Conservation (phyloP, 176 grass and related monocot species). For the Phoenix dactylifera region DNA sequence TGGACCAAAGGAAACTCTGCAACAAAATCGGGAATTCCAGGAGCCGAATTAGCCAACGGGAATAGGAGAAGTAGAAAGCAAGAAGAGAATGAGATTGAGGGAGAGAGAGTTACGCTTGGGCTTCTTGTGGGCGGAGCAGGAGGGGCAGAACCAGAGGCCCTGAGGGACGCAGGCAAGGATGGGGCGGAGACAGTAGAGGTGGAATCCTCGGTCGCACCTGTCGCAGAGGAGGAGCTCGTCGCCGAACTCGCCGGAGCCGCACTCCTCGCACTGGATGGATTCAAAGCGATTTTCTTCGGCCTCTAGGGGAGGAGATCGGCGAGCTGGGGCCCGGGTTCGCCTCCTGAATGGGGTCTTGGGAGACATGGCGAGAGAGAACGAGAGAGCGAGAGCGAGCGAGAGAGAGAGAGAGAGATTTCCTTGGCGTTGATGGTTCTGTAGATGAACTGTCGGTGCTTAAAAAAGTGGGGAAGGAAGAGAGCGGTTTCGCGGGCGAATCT, state of each 20-base stretch:
- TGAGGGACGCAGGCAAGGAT: slow-evolving; percentile 45
- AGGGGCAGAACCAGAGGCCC: slow-evolving; percentile 64
- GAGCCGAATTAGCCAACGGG: not conserved
- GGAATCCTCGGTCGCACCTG: slow-evolving; percentile 57
- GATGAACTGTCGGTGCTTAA: too few relatives aligned
- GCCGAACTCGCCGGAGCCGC: slow-evolving; percentile 47
- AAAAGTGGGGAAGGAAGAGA: too few relatives aligned
- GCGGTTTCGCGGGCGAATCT: too few relatives aligned
- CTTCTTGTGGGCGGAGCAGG: slow-evolving; percentile 41
- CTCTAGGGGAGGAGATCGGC: not conserved
- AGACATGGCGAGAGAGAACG: slow-evolving; percentile 1
- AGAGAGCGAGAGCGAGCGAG: not conserved
- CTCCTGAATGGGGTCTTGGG: slow-evolving; percentile 12
- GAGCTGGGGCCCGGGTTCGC: slow-evolving; percentile 7
- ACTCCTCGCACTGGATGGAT: slow-evolving; percentile 40
- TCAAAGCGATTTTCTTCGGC: not conserved
- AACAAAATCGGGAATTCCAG: not conserved
- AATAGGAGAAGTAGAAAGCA: too few relatives aligned
- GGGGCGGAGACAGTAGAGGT: slow-evolving; percentile 83
- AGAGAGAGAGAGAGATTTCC: not conserved
- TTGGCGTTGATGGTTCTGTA: too few relatives aligned
- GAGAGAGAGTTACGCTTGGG: slow-evolving; percentile 38
- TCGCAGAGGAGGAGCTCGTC: slow-evolving; percentile 86
- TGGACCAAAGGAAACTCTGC: slow-evolving; percentile 82
- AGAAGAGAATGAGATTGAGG: not conserved